phyloP scores from a whole-genome alignment of 2,329 filamentous ascomycete species.

The Venturia effusa region DNA sequence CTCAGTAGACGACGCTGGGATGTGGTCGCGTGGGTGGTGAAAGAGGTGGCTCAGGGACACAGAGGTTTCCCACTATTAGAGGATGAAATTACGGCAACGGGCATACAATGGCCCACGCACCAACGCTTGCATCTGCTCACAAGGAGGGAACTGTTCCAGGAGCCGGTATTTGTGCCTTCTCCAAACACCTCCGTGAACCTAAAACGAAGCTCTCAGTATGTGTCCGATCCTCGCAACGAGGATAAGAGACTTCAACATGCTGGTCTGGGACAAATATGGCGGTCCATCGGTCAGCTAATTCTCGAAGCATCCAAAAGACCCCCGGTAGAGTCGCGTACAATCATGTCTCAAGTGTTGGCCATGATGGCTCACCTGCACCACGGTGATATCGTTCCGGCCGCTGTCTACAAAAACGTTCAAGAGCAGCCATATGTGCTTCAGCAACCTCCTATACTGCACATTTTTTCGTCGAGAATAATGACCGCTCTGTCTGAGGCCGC shows the following conservation, averaged over 20 bases:
- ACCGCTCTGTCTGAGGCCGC: constrained; percentile 39
- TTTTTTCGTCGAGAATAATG: constrained; percentile 37
- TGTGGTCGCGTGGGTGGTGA: constrained; percentile 28
- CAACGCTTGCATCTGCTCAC: background rate
- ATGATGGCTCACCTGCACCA: constrained; percentile 39
- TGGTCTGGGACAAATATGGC: constrained; percentile 35
- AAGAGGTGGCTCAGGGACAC: background rate
- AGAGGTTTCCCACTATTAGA: background rate
- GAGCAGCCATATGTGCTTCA: constrained; percentile 26
- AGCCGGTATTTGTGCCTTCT: background rate
- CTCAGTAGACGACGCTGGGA: constrained; percentile 31
- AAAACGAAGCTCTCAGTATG: background rate
- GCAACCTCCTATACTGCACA: constrained; percentile 36
- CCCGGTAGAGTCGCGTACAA: constrained; percentile 15
- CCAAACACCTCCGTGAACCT: background rate
- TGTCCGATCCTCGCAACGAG: constrained; percentile 1
- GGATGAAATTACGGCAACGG: background rate
- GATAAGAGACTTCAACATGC: constrained; percentile 20
- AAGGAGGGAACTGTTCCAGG: background rate
- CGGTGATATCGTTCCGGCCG: constrained; percentile 33
- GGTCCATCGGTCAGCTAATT: constrained; percentile 35
- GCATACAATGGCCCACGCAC: constrained; percentile 3
- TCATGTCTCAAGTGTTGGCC: constrained; percentile 35
- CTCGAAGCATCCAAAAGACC: constrained; percentile 22
- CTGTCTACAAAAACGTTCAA: constrained; percentile 31